These are phyloP conservation scores for Quercus wislizeni DNA, from an alignment of 306 rosid genomes.

Conservation along the genomic window DNA sequence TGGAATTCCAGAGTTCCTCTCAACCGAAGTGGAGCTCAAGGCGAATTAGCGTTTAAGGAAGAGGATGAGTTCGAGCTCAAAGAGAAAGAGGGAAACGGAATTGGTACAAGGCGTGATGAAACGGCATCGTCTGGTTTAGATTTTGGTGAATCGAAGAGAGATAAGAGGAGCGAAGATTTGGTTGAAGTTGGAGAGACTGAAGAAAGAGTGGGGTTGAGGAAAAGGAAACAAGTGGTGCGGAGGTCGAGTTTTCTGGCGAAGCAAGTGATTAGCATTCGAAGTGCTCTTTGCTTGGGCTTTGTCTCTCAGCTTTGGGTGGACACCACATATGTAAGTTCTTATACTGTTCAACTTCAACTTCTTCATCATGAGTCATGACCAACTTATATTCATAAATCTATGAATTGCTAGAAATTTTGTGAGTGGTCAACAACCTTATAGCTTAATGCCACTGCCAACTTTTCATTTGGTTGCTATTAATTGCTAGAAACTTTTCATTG, in stretches of 20 bases:
- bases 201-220: slow-evolving; percentile 44
- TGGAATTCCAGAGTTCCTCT: neutral
- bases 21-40: neutral
- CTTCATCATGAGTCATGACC: too few relatives aligned
- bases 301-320: slow-evolving; percentile 97
- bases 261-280: slow-evolving; percentile 70
- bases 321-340: slow-evolving; percentile 59
- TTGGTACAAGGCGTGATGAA: neutral
- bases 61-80: too few relatives aligned
- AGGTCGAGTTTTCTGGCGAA: slow-evolving; percentile 85
- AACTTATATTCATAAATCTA: too few relatives aligned
- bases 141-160: neutral
- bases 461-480: too few relatives aligned
- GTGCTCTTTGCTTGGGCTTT: slow-evolving; percentile 84
- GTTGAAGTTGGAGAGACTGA: slow-evolving; percentile 27
- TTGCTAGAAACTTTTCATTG: too few relatives aligned
- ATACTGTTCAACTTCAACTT: too few relatives aligned
- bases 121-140: neutral
- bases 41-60: slow-evolving; percentile 50
- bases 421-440: too few relatives aligned
- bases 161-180: slow-evolving; percentile 24
- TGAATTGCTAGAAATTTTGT: too few relatives aligned
- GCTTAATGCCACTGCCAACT: too few relatives aligned
- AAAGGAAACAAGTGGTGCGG: slow-evolving; percentile 56
- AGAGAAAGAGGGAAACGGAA: slow-evolving; percentile 16